Percentiles rank a stretch among this genome's conserved stretches.
phyloP scores from a whole-genome alignment of 148 eudicot genomes.

The Euryodendron excelsum region DNA sequence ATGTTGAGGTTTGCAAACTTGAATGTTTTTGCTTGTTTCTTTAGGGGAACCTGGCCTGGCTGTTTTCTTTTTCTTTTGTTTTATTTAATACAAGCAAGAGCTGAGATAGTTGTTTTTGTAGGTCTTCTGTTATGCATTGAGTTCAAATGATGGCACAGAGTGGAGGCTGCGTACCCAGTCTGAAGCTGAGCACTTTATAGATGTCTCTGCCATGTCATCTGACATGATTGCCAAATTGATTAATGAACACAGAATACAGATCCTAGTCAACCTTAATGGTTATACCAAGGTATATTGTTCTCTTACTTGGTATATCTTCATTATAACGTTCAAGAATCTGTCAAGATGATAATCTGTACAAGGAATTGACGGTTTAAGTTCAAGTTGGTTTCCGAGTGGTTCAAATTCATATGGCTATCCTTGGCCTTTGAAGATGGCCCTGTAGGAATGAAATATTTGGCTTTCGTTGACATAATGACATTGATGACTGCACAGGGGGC shows the following conservation, averaged over 20 bases:
- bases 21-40: no score
- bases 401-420: not conserved
- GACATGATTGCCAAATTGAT: conserved; percentile 77
- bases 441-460: no score
- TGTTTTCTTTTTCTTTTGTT: not conserved
- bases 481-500: conserved; percentile 59
- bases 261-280: conserved; percentile 88
- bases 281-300: conserved; percentile 67
- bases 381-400: not conserved
- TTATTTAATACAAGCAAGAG: not conserved
- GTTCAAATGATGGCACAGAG: conserved; percentile 86
- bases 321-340: not conserved
- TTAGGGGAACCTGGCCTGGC: not conserved
- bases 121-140: conserved; percentile 93
- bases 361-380: not conserved
- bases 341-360: no score
- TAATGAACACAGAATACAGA: conserved; percentile 76
- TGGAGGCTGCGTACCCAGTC: conserved; percentile 83
- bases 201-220: conserved; percentile 82
- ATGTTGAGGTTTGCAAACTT: conserved; percentile 60
- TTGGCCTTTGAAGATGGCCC: not conserved
- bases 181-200: conserved; percentile 82
- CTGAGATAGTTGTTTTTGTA: conserved; percentile 16
- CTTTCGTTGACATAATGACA: not conserved
- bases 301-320: no score